phyloP scores from a whole-genome alignment of 1,139 yeast genomes.

The Nadsonia commutata region DNA sequence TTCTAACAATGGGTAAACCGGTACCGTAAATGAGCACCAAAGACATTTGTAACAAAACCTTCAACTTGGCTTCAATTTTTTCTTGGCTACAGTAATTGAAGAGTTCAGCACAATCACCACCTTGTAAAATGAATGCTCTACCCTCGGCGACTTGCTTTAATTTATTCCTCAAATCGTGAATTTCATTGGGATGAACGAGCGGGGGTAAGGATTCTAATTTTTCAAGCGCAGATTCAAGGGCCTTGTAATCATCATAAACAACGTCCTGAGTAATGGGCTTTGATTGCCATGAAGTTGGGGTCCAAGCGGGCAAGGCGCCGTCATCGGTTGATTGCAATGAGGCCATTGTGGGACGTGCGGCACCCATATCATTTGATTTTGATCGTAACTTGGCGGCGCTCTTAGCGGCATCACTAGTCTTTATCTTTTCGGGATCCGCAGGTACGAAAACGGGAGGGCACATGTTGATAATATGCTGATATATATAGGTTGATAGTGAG shows the following conservation, averaged over 20 bases:
- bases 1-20: conserved; percentile 26
- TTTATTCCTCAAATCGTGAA: conserved; percentile 21
- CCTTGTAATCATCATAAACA: conserved; percentile 24
- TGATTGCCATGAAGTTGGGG: conserved; percentile 29
- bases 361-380: conserved; percentile 17
- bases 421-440: conserved; percentile 22
- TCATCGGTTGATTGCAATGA: not conserved
- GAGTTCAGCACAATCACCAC: conserved; percentile 34
- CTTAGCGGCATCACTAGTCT: conserved; percentile 24
- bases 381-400: conserved; percentile 26
- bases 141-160: conserved; percentile 29
- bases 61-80: conserved; percentile 27
- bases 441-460: conserved; percentile 14
- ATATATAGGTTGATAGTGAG: not conserved
- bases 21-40: conserved; percentile 30
- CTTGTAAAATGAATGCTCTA: conserved; percentile 29
- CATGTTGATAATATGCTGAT: not conserved
- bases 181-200: conserved; percentile 27
- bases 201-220: conserved; percentile 30
- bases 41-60: conserved; percentile 30
- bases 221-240: conserved; percentile 26
- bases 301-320: conserved; percentile 18
- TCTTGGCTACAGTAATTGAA: conserved; percentile 30
- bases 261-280: conserved; percentile 31
- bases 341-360: conserved; percentile 5